These are phyloP conservation scores for Pseudocercospora cruenta DNA, from an alignment of 2,329 filamentous ascomycete species.

Conservation along the genomic window DNA sequence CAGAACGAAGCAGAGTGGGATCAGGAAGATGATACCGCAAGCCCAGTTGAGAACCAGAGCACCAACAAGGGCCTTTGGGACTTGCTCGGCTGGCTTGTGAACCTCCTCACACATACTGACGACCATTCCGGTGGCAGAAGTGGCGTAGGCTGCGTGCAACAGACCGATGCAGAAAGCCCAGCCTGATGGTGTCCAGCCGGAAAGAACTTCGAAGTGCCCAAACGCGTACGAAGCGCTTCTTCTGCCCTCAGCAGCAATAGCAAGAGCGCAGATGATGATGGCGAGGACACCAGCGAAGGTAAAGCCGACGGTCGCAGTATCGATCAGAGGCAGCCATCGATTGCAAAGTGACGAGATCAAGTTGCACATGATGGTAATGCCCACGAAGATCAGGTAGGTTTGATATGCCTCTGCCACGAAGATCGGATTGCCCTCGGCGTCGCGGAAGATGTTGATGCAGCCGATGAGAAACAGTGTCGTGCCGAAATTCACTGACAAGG, in stretches of 20 bases:
- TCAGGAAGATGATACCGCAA: slow-evolving; percentile 68
- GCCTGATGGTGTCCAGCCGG: slow-evolving; percentile 68
- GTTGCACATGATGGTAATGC: slow-evolving; percentile 55
- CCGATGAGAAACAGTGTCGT: slow-evolving; percentile 59
- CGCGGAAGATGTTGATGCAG: slow-evolving; percentile 60
- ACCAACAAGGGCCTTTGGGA: slow-evolving; percentile 71
- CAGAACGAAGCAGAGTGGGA: slow-evolving; percentile 71
- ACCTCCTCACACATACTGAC: slow-evolving; percentile 79
- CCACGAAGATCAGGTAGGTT: slow-evolving; percentile 54
- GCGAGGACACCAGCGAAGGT: slow-evolving; percentile 72
- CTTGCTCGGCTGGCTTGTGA: slow-evolving; percentile 65
- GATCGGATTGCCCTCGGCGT: slow-evolving; percentile 50
- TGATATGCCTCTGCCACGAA: slow-evolving; percentile 50
- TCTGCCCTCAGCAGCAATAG: slow-evolving; percentile 69
- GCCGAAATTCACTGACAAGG: slow-evolving; percentile 80
- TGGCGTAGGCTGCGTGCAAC: slow-evolving; percentile 72
- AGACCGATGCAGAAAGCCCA: slow-evolving; percentile 76
- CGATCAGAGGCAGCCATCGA: slow-evolving; percentile 60
- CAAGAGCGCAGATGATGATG: slow-evolving; percentile 65
- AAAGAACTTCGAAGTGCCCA: slow-evolving; percentile 67
- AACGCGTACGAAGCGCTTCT: slow-evolving; percentile 67
- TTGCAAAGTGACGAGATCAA: slow-evolving; percentile 57
- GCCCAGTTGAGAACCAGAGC: slow-evolving; percentile 68
- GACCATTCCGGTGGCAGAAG: slow-evolving; percentile 78
- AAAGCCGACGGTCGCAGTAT: slow-evolving; percentile 75